Conservation (phyloP, 345 rosid species). For the Gossypium australe region DNA sequence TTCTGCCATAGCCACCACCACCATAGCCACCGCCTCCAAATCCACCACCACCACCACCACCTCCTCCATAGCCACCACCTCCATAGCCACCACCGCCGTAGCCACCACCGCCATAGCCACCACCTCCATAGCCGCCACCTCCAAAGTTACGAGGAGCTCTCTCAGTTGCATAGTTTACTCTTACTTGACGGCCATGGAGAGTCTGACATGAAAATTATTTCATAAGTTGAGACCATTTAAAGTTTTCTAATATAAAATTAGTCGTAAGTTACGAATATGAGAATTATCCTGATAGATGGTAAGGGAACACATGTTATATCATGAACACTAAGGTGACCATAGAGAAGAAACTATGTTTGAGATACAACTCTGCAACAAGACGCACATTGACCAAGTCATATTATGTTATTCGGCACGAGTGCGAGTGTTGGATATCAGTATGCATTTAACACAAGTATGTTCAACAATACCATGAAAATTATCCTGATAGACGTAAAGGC, state of each 20-base stretch:
- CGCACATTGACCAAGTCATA: too few relatives aligned
- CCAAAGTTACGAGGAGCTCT: slow-evolving; percentile 44
- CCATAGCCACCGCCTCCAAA: slow-evolving; percentile 1
- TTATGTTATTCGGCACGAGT: too few relatives aligned
- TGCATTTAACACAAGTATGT: too few relatives aligned
- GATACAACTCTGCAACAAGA: too few relatives aligned
- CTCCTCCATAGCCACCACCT: background rate
- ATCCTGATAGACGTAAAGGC: too few relatives aligned
- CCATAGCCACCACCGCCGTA: slow-evolving; percentile 25
- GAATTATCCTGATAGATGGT: background rate
- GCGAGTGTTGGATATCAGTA: too few relatives aligned
- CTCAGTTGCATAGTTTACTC: slow-evolving; percentile 79
- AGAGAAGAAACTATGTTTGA: background rate
- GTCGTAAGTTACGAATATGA: background rate
- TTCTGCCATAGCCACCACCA: too few relatives aligned
- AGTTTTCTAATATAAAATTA: too few relatives aligned
- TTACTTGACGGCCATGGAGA: slow-evolving; percentile 69
- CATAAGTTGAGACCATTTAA: background rate
- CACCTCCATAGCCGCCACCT: background rate
- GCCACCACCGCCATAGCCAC: slow-evolving; percentile 28
- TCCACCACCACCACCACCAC: background rate
- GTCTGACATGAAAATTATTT: slow-evolving; percentile 37
- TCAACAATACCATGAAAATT: too few relatives aligned
- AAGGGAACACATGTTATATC: background rate
- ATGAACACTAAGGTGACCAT: background rate